Percentiles rank a stretch among this genome's conserved stretches.
Conservation (phyloP, 2,329 filamentous ascomycete genomes). For the Arthrobotrys megalospora region DNA sequence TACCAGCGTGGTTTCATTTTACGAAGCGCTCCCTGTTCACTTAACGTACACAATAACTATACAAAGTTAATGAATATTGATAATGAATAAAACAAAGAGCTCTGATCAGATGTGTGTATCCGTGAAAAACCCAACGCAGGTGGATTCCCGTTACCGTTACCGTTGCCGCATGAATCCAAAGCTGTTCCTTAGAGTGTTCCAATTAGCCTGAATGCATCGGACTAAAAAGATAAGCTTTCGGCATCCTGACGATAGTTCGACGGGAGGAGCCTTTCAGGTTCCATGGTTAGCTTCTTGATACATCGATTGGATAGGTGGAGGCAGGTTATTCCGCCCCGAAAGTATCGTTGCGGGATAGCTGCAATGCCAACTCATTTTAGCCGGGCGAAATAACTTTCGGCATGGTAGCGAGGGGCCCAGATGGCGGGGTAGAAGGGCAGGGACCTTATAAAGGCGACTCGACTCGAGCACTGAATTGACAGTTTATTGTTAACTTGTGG, state of each 20-base stretch:
- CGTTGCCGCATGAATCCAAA: constrained; percentile 9
- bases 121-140: constrained; percentile 6
- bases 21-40: constrained; percentile 26
- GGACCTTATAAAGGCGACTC: constrained; percentile 15
- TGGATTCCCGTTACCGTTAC: background rate
- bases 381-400: constrained; percentile 37
- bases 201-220: constrained; percentile 39
- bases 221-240: constrained; percentile 21
- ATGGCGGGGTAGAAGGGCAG: constrained; percentile 29
- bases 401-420: constrained; percentile 38
- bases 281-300: constrained; percentile 5
- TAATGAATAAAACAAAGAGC: constrained; percentile 50
- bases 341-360: constrained; percentile 19
- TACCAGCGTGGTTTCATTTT: constrained; percentile 19
- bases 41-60: constrained; percentile 40
- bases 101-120: constrained; percentile 2
- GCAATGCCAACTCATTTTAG: constrained; percentile 53
- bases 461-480: background rate
- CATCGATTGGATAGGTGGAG: constrained; percentile 46
- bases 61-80: constrained; percentile 50
- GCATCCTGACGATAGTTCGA: constrained; percentile 15
- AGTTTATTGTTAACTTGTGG: background rate
- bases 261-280: constrained; percentile 24
- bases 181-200: background rate
- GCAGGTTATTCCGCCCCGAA: constrained; percentile 49